Evolutionary conservation across 2,329 filamentous ascomycete species (phyloP), one percentile per base, ranked within the genome.

Genomic region (Aureobasidium sp.): DNA sequence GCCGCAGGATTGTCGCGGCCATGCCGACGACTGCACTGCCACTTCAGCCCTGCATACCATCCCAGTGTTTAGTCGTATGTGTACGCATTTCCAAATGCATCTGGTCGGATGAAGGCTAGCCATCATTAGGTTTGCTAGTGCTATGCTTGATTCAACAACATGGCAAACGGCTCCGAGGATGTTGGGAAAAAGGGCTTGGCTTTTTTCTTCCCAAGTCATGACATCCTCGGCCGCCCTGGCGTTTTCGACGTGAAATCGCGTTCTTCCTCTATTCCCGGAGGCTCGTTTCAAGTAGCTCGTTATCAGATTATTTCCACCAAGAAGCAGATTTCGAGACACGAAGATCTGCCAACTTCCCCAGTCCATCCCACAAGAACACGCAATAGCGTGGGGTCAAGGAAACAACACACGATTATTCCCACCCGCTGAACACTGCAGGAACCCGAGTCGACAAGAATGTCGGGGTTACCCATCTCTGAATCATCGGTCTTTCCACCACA

Each of bases 181-280:
- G 41, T 58, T 58, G 55, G 55, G 55, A 58, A 39, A 58, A 48
- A 58, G 31, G 55, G n/a, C 55, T 58, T 58, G 55, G 55, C 55
- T 58, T 58, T 58, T 45, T 58, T 58, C 20, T 14, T 48, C 41
- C 3, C 25, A n/a, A 36, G 53, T 47, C 55, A 58, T 58, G 55
- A 58, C 42, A 44, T 44, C 53, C 53, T 41, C 53, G 53, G 53
- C 22, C 53, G 53, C 53, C 53, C 53, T 41, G 53, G 41, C 45
- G 41, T 36, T 41, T 45, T 34, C 20, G 31, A 55, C 36, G 31
- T 34, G 31, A 57, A 34, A 22, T 57, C 41, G 52, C 37, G 39
- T 57, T 57, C 41, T 31, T 34, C n/a, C 53, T 45, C 53, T 58
- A 58, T 58, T 58, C 55, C 55, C 55, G 55, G 53, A n/a, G 39